A percentile compares a stretch with the other conserved stretches of the same genome.
Evolutionary conservation across 1,139 yeast genomes (phyloP).

Genomic region (Protomyces arabidopsidicola): DNA sequence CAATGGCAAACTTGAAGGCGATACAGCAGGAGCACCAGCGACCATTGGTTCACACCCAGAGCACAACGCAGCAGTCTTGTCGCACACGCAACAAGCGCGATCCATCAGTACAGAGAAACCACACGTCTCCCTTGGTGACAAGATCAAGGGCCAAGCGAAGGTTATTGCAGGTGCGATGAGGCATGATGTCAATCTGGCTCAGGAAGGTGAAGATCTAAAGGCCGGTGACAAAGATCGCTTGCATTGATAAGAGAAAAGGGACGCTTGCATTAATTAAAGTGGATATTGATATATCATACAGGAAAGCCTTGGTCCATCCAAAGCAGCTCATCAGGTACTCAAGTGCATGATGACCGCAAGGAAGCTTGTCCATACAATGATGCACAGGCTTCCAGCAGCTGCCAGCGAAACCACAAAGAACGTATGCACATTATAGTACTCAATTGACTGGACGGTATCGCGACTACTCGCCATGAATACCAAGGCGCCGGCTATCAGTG

Average conservation of each 20-base stretch:
- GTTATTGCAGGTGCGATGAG: slow-evolving; percentile 18
- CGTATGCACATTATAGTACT: slow-evolving; percentile 76
- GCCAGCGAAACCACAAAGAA: slow-evolving; percentile 87
- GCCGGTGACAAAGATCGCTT: slow-evolving; percentile 17
- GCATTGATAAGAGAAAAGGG: slow-evolving; percentile 21
- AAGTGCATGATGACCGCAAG: not conserved
- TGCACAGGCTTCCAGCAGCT: slow-evolving; percentile 51
- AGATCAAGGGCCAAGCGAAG: slow-evolving; percentile 25
- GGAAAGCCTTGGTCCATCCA: too few species aligned
- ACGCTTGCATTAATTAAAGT: slow-evolving; percentile 5
- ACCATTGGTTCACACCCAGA: not conserved
- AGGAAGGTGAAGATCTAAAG: slow-evolving; percentile 21
- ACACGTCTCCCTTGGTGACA: slow-evolving; percentile 19
- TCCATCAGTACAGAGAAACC: not conserved
- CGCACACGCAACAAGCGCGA: not conserved
- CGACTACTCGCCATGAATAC: slow-evolving; percentile 90
- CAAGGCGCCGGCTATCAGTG: slow-evolving; percentile 79
- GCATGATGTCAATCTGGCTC: slow-evolving; percentile 22
- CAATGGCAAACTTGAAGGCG: not conserved
- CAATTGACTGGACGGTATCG: slow-evolving; percentile 74
- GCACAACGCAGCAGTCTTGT: not conserved
- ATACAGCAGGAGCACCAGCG: not conserved
- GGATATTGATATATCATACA: not conserved
- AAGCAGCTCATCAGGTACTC: not conserved
- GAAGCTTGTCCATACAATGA: slow-evolving; percentile 12